These are phyloP conservation scores for Achaetomium macrosporum DNA, from an alignment of 2,329 filamentous ascomycete genomes.

Conservation along the genomic window DNA sequence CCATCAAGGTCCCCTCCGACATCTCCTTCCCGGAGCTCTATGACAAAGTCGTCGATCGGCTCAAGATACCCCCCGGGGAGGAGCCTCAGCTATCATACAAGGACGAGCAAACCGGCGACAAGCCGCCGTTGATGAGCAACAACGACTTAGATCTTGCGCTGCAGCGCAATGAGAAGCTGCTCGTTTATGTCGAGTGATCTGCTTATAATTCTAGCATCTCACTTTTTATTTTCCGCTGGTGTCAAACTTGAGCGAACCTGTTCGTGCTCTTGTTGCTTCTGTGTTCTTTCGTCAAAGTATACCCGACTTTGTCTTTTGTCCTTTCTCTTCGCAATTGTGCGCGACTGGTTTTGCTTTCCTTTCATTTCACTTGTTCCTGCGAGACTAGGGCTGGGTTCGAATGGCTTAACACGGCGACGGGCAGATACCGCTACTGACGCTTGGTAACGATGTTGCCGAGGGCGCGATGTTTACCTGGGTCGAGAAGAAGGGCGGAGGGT, in stretches of 20 bases:
- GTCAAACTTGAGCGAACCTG: not conserved
- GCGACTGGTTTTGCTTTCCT: not conserved
- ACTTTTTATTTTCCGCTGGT: not conserved
- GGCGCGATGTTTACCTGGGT: too few species aligned
- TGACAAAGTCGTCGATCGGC: conserved; percentile 76
- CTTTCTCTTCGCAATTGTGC: not conserved
- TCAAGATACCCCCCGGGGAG: conserved; percentile 65
- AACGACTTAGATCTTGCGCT: conserved; percentile 76
- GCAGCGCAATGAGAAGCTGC: conserved; percentile 78
- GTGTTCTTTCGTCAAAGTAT: conserved; percentile 13
- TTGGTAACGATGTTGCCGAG: too few species aligned
- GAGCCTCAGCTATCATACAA: conserved; percentile 77
- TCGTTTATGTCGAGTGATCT: conserved; percentile 59
- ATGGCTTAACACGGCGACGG: too few species aligned
- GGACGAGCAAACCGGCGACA: conserved; percentile 72
- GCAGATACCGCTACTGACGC: too few species aligned
- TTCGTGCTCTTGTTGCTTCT: not conserved
- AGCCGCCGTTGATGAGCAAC: conserved; percentile 69
- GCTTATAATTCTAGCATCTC: not conserved
- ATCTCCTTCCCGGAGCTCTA: conserved; percentile 72
- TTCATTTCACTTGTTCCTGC: not conserved
- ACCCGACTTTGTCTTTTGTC: conserved; percentile 14
- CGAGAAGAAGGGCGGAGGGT: too few species aligned
- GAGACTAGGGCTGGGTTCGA: too few species aligned
- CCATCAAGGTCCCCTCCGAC: conserved; percentile 79